Evolutionary conservation across 768 basidiomycete species (phyloP).

Genomic region (Tulasnella sp.): DNA sequence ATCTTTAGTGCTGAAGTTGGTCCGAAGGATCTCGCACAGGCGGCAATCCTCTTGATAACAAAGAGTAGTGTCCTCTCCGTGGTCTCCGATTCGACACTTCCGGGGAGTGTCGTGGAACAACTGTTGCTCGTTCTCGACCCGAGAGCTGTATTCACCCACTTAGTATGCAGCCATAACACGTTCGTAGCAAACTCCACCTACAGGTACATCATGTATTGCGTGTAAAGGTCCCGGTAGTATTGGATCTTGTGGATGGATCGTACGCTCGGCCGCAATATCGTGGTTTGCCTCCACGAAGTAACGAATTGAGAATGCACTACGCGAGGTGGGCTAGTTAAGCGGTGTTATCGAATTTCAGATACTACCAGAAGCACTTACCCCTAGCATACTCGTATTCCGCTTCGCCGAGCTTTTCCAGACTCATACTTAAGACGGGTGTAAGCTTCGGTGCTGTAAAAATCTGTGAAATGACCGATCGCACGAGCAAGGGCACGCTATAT

Average conservation of each 20-base stretch:
- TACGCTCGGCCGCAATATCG: neutral
- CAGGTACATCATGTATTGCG: neutral
- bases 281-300: neutral
- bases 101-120: slow-evolving; percentile 2
- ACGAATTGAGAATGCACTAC: neutral
- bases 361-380: no score
- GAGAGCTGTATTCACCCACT: neutral
- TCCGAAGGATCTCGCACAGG: slow-evolving; percentile 4
- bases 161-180: neutral
- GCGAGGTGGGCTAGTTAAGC: no score
- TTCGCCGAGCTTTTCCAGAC: neutral
- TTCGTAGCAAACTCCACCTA: neutral
- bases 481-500: no score
- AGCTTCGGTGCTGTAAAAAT: neutral
- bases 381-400: neutral
- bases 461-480: no score
- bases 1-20: neutral
- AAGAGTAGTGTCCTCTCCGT: neutral
- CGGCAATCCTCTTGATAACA: neutral
- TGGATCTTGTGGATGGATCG: slow-evolving; percentile 6
- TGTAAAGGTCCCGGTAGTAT: neutral
- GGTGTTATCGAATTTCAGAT: no score
- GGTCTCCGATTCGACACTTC: neutral
- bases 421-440: neutral
- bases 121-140: neutral